Base-by-base conservation (phyloP, 2,329 filamentous ascomycete genomes). In the Fusarium guadeloupense region DNA sequence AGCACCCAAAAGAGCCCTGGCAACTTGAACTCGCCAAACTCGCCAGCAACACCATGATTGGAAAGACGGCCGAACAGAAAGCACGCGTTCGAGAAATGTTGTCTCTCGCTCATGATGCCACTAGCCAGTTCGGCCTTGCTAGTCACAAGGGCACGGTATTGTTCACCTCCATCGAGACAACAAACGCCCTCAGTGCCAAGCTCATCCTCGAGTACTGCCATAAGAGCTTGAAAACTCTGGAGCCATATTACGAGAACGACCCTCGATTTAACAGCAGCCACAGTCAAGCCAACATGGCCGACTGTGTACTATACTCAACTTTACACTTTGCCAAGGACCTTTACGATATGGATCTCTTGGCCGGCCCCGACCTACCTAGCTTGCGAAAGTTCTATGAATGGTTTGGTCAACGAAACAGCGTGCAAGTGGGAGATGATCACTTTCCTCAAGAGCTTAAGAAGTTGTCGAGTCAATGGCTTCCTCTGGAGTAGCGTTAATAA, bases 241-340 rank as follows among this genome's bases (percentile, higher is more conserved):
- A 51, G 6, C 37, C 26, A 12, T 65, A 67, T 16, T 66, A 67
- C 0, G 35, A 46, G 9, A 30, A n/a, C 1, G 53, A 67, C 16
- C 1, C 8, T 1, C 52, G 48, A 0, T 13, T 48, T 2, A 1
- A 19, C 3, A 10, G 10, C 0, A 6, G 6, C 4, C 23, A 33
- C 7, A 25, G 17, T 6, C 14, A 31, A 1, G 28, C 13, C 4
- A 54, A 28, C 4, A 35, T 67, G 3, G 64, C 64, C 2, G 64
- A 67, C 14, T 67, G 64, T 2, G 49, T 67, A 0, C 12, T 67
- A 10, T 67, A 62, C 19, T 62, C 64, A 0, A 42, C 51, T 5
- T 9, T 66, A 0, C 49, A 66, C 5, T 66, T 67, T 30, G 43
- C 64, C 8, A 59, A 64, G 19, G 64, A 53, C 5, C 20, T 67